Percentiles rank a stretch among this genome's conserved stretches.
Conservation (phyloP, 495 filamentous ascomycete genomes). For the Neurospora sp. region DNA sequence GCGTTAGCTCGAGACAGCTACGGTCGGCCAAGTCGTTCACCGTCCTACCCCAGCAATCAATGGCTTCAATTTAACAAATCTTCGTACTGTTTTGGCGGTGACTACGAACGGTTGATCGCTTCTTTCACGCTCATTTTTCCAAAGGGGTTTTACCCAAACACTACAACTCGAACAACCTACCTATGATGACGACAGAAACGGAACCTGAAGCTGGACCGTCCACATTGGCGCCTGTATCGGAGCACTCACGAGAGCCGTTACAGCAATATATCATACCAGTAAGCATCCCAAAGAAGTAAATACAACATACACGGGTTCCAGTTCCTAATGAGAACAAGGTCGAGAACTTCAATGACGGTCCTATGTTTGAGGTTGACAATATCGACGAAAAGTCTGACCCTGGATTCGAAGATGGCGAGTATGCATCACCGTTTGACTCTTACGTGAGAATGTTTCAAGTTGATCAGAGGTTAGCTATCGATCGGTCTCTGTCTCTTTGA, state of each 20-base stretch:
- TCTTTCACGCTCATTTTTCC: background rate
- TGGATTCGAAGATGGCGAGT: background rate
- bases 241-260: background rate
- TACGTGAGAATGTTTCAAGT: background rate
- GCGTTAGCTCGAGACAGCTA: background rate
- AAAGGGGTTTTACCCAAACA: background rate
- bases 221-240: background rate
- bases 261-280: background rate
- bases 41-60: background rate
- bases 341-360: background rate
- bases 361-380: background rate
- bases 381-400: background rate
- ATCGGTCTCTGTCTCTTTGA: background rate
- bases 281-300: background rate
- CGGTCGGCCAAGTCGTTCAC: background rate
- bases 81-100: background rate
- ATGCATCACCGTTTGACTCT: background rate
- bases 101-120: background rate
- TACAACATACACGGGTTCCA: background rate
- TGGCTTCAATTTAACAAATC: background rate
- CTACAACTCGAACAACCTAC: background rate
- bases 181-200: background rate
- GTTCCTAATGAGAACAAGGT: background rate
- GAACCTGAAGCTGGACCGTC: background rate
- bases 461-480: background rate